phyloP scores from a whole-genome alignment of 2,329 filamentous ascomycete genomes.

The Xylaria sp. region DNA sequence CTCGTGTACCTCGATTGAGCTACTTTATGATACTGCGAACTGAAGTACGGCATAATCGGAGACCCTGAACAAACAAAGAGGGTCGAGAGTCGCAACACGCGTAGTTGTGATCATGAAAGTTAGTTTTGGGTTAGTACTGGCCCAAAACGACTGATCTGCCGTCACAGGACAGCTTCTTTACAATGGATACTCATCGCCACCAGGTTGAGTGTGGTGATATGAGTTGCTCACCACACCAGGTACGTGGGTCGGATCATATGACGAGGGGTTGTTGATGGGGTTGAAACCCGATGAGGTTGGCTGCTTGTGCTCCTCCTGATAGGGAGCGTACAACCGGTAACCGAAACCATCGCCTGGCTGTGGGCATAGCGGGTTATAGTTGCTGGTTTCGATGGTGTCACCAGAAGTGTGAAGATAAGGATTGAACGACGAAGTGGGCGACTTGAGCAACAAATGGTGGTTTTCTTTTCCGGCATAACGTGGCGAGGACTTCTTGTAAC shows the following conservation, averaged over 20 bases:
- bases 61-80: not conserved
- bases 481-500: constrained; percentile 26
- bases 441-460: constrained; percentile 24
- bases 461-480: constrained; percentile 33
- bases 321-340: constrained; percentile 26
- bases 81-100: not conserved
- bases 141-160: not conserved
- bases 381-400: constrained; percentile 24
- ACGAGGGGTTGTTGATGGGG: constrained; percentile 23
- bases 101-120: not conserved
- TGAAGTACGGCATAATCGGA: not conserved
- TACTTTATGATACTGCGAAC: not conserved
- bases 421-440: constrained; percentile 23
- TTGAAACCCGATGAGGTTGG: constrained; percentile 24
- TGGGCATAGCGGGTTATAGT: constrained; percentile 33
- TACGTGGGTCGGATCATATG: constrained; percentile 25
- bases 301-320: constrained; percentile 29
- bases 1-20: not conserved
- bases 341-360: constrained; percentile 29
- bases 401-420: constrained; percentile 28
- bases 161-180: not conserved
- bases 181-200: constrained; percentile 19
- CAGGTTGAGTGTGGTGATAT: constrained; percentile 20
- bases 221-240: constrained; percentile 16
- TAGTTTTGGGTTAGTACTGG: not conserved